Base-by-base conservation (phyloP, 2,329 filamentous ascomycete species). In the Daldinia sp. region DNA sequence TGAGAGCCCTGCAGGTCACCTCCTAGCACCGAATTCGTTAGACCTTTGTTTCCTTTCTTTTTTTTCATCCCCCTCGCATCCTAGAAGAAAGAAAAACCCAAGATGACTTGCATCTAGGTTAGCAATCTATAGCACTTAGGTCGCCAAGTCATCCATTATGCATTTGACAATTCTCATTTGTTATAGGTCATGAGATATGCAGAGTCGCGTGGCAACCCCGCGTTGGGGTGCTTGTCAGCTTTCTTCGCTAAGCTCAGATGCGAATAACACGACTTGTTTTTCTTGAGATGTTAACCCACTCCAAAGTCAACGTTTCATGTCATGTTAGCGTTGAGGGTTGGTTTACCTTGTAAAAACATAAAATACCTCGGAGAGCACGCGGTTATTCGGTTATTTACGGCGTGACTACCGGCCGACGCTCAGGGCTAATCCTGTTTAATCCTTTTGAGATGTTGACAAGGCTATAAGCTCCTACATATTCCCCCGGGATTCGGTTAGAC, bases 131-230 rank as follows among this genome's bases (percentile, higher is more conserved):
- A 21, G 34, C n/a, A n/a, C n/a, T n/a, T n/a, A n/a, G n/a, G n/a
- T n/a, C n/a, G n/a, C 47, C 54, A 50, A 34, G 48, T 32, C 50
- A 47, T 52, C 37, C 60, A 43, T 63, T 32, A 2, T 19, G 27
- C 27, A n/a, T 3, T 21, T 2, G 34, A 25, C 37, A 19, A 53
- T 60, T 59, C 34, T 51, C 49, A 53, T 47, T 37, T 50, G 47
- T 35, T 39, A 34, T 55, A 56, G 61, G 64, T 67, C 64, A 67
- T 61, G 62, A 54, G 61, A 51, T 47, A 56, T 67, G 61, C 58
- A 60, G 17, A 43, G 64, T 64, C 61, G 64, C 64, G 64, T 67
- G 64, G 61, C 61, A 21, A 52, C 64, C 62, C 64, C 61, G 58
- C 64, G 64, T 67, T 67, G 64, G 64, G 50, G 61, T 58, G 58